phyloP scores from a whole-genome alignment of 257 asterid species.

The Rhazya stricta region DNA sequence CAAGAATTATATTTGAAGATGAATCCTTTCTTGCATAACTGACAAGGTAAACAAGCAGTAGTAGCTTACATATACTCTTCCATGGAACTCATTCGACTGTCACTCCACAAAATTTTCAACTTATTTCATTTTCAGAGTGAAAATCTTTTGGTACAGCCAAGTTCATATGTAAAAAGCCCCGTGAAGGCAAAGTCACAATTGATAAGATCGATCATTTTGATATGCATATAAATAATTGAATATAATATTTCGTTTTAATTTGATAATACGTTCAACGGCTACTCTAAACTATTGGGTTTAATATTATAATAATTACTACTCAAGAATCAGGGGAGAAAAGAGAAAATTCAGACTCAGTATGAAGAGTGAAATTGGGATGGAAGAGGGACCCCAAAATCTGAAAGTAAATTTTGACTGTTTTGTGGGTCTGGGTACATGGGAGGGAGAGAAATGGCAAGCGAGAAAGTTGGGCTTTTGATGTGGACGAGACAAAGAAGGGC shows the following conservation, averaged over 20 bases:
- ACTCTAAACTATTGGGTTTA: no score
- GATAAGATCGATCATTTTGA: background rate
- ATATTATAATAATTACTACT: no score
- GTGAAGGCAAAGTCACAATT: background rate
- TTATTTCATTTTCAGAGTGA: no score
- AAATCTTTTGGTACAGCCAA: background rate
- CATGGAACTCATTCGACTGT: background rate
- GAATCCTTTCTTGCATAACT: background rate
- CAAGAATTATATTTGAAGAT: no score
- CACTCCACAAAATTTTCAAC: background rate
- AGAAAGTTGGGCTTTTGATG: slow-evolving; percentile 18
- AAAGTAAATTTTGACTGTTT: background rate
- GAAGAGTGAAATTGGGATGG: background rate
- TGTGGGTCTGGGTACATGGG: background rate
- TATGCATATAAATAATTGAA: no score
- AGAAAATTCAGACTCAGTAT: background rate
- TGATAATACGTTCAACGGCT: no score
- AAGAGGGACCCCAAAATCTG: slow-evolving; percentile 20
- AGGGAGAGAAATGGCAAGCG: background rate
- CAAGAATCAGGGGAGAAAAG: no score
- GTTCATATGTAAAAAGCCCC: background rate
- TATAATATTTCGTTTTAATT: no score
- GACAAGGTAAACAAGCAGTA: background rate
- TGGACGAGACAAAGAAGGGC: slow-evolving; percentile 19
- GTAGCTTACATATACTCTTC: background rate